Evolutionary conservation across 1,284 basidiomycete species (phyloP).

Genomic region (Ceratobasidium sp.): DNA sequence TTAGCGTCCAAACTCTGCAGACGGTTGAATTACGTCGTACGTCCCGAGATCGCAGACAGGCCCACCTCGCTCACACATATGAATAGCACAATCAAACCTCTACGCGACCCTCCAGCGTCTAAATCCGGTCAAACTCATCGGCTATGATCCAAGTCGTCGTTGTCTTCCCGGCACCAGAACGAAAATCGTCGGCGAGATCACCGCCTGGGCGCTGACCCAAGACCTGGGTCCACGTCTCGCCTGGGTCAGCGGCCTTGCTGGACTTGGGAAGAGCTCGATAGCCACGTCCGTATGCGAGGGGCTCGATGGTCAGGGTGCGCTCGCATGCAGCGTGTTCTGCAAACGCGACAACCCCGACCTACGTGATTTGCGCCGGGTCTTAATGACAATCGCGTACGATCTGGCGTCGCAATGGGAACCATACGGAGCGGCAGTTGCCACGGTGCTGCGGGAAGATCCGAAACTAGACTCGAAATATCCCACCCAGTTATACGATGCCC

Average conservation of each 20-base stretch:
- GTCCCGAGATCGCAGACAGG: not conserved
- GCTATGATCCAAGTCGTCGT: not conserved
- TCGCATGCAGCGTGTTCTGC: constrained; percentile 17
- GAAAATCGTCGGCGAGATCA: not conserved
- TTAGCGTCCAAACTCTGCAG: not conserved
- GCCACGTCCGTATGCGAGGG: constrained; percentile 6
- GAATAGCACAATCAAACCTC: not conserved
- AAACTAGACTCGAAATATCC: not conserved
- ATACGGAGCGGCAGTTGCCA: not conserved
- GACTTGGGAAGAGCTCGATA: constrained; percentile 32
- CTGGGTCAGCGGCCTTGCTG: constrained; percentile 24
- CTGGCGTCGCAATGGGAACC: not conserved
- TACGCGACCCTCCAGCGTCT: not conserved
- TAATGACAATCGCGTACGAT: constrained; percentile 2
- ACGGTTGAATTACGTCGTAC: not conserved
- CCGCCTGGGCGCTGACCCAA: not conserved
- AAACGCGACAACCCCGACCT: constrained; percentile 22
- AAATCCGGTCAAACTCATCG: not conserved
- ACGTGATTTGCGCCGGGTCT: not conserved
- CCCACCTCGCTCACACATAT: not conserved
- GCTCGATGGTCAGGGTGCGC: not conserved
- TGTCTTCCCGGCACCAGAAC: not conserved
- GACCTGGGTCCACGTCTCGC: not conserved
- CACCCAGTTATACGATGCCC: not conserved
- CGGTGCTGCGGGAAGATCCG: not conserved